Evolutionary conservation across 495 filamentous ascomycete species (phyloP).

Genomic region (Penicillium steckii): DNA sequence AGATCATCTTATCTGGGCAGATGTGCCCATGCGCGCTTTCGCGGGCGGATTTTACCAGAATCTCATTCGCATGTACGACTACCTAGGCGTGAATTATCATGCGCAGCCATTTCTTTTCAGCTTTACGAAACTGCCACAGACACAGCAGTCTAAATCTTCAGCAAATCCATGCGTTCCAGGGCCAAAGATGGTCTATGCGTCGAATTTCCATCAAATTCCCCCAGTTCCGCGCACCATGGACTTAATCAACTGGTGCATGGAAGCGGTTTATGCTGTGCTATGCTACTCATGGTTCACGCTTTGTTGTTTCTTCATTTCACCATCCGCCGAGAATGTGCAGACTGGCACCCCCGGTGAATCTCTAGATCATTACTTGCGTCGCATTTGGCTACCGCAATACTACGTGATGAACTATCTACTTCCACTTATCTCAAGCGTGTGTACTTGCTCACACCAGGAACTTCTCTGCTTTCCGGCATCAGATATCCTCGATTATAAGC

Average conservation of each 20-base stretch:
- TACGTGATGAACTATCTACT: slow-evolving; percentile 47
- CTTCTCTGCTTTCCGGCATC: slow-evolving; percentile 50
- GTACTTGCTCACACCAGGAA: slow-evolving; percentile 51
- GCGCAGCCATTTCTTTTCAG: slow-evolving; percentile 45
- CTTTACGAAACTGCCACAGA: slow-evolving; percentile 24
- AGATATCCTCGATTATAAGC: slow-evolving; percentile 49
- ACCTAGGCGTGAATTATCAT: slow-evolving; percentile 45
- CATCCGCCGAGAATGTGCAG: slow-evolving; percentile 12
- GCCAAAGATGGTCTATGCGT: slow-evolving; percentile 45
- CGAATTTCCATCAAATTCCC: slow-evolving; percentile 47
- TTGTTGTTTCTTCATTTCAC: slow-evolving; percentile 45
- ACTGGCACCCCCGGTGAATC: slow-evolving; percentile 29
- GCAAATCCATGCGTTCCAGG: slow-evolving; percentile 11
- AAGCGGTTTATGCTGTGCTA: slow-evolving; percentile 36
- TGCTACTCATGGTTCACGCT: slow-evolving; percentile 50
- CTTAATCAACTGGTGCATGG: slow-evolving; percentile 31
- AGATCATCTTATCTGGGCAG: slow-evolving; percentile 27
- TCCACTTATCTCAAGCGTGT: slow-evolving; percentile 51
- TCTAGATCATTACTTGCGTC: slow-evolving; percentile 38
- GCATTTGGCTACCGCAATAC: slow-evolving; percentile 44
- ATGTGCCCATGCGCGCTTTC: slow-evolving; percentile 60
- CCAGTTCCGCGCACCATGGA: slow-evolving; percentile 25
- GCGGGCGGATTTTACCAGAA: slow-evolving; percentile 55
- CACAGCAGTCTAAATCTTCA: slow-evolving; percentile 3
- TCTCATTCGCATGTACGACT: slow-evolving; percentile 52